Evolutionary conservation across 257 asterid species (phyloP).

Genomic region (Plantago major): DNA sequence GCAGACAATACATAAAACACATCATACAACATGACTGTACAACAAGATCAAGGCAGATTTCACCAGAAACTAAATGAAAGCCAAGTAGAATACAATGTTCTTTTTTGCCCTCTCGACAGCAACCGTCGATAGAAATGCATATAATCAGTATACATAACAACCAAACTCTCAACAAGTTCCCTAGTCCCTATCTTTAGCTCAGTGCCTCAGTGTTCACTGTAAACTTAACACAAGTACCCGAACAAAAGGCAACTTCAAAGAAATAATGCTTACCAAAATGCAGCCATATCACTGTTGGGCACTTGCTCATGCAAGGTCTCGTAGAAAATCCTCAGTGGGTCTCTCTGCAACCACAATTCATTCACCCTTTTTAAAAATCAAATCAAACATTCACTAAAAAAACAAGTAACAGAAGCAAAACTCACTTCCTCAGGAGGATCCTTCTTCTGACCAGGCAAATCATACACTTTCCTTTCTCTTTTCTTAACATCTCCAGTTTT

Average conservation of each 20-base stretch:
- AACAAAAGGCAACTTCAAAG: background rate
- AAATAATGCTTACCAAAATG: conserved; percentile 50
- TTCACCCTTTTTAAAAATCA: background rate
- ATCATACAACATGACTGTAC: no score
- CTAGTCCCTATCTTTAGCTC: background rate
- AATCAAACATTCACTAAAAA: background rate
- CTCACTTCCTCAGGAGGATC: conserved; percentile 7
- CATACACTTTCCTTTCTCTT: conserved; percentile 2
- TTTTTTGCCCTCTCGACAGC: no score
- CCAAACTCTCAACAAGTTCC: no score
- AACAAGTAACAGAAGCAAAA: background rate
- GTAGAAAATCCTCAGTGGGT: conserved; percentile 74
- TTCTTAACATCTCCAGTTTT: background rate
- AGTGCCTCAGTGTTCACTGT: background rate
- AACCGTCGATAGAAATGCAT: no score
- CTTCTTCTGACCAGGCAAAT: conserved; percentile 5
- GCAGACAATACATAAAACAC: no score
- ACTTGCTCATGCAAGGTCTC: conserved; percentile 67
- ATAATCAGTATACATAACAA: no score
- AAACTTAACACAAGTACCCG: background rate
- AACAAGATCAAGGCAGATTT: no score
- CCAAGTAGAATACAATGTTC: no score
- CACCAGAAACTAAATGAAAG: no score
- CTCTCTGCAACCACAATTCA: conserved; percentile 54
- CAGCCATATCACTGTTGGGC: conserved; percentile 85